Conservation (phyloP, 1,139 yeast genomes). For the Protomyces macrosporus region DNA sequence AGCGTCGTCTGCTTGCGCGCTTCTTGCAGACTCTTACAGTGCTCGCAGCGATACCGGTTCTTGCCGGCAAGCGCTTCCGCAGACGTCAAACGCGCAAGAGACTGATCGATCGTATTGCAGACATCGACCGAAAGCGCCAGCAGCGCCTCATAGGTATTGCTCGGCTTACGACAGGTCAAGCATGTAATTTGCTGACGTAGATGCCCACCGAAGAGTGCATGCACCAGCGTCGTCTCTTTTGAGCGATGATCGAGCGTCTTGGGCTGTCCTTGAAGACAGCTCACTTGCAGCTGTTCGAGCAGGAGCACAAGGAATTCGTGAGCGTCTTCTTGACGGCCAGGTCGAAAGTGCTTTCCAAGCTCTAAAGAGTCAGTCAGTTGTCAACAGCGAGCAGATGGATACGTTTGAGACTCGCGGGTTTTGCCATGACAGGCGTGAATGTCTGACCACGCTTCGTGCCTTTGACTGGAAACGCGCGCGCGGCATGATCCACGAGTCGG, state of each 20-base stretch:
- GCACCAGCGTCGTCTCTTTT: conserved; percentile 62
- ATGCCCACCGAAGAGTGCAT: conserved; percentile 91
- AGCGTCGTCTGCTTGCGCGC: conserved; percentile 74
- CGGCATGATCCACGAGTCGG: conserved; percentile 25
- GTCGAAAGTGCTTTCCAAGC: conserved; percentile 30
- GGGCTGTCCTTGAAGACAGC: conserved; percentile 26
- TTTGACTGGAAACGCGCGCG: conserved; percentile 21
- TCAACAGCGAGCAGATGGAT: not conserved
- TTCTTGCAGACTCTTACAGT: conserved; percentile 68
- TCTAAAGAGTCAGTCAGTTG: conserved; percentile 6
- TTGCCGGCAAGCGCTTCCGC: conserved; percentile 32
- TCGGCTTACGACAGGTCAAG: conserved; percentile 67
- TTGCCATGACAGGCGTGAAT: conserved; percentile 25
- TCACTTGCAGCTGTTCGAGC: conserved; percentile 32
- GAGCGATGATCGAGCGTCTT: conserved; percentile 30
- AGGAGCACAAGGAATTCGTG: conserved; percentile 65
- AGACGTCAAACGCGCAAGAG: conserved; percentile 30
- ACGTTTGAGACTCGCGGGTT: conserved; percentile 9
- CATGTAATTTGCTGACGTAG: conserved; percentile 81
- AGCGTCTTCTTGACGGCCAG: conserved; percentile 71
- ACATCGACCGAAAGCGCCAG: conserved; percentile 76
- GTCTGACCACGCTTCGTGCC: conserved; percentile 22
- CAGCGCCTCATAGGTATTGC: conserved; percentile 89
- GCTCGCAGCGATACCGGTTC: conserved; percentile 68
- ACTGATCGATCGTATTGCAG: conserved; percentile 29